Percentiles rank a stretch among this genome's conserved stretches.
phyloP scores from a whole-genome alignment of 148 eudicot genomes.

The Rhododendron ovatum region DNA sequence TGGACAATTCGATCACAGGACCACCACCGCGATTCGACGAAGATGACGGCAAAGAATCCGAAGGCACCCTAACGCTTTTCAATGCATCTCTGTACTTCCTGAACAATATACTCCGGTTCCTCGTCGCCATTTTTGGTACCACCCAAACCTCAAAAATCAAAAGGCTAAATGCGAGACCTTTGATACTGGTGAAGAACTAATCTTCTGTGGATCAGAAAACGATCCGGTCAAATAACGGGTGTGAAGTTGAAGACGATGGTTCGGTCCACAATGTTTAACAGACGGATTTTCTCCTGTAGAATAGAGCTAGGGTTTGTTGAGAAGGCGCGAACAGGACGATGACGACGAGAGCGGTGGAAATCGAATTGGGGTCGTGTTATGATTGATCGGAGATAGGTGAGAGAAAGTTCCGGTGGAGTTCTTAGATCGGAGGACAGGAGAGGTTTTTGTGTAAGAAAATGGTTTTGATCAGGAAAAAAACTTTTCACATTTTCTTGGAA shows the following conservation, averaged over 20 bases:
- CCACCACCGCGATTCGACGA: conserved; percentile 23
- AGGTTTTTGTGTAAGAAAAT: background rate
- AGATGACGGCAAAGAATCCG: conserved; percentile 22
- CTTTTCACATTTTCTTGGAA: too few relatives aligned
- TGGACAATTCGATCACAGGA: conserved; percentile 56
- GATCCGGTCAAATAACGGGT: background rate
- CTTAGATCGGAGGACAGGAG: background rate
- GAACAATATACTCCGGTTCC: conserved; percentile 60
- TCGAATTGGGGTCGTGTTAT: background rate
- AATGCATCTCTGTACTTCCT: conserved; percentile 68
- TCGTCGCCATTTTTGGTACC: conserved; percentile 51
- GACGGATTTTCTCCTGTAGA: background rate
- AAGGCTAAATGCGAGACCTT: background rate
- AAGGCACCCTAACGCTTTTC: conserved; percentile 55
- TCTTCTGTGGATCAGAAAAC: conserved; percentile 4
- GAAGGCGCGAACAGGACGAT: background rate
- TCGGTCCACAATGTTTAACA: background rate
- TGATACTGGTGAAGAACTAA: background rate
- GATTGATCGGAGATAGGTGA: background rate
- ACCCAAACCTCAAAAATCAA: background rate
- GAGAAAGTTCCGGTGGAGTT: background rate
- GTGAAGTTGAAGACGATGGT: background rate
- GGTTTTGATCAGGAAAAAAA: background rate
- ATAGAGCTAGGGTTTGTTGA: background rate
- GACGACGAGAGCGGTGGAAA: background rate